Conservation (phyloP, 345 rosid genomes). For the Populus tremula region DNA sequence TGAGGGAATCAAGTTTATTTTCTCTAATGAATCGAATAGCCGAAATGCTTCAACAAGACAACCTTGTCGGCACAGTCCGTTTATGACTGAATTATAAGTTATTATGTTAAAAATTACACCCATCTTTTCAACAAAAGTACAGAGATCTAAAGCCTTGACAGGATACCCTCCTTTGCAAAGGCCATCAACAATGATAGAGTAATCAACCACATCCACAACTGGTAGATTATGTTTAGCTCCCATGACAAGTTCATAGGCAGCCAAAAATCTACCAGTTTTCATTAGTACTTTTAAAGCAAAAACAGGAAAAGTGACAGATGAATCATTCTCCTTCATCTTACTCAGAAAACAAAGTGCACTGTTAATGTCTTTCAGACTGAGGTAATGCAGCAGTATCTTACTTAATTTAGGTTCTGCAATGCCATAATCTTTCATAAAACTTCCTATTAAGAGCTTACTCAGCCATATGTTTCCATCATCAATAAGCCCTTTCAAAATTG, state of each 20-base stretch:
- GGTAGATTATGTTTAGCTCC: constrained; percentile 40
- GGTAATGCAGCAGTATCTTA: constrained; percentile 39
- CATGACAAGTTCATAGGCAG: constrained; percentile 57
- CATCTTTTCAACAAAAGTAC: constrained; percentile 49
- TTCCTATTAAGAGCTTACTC: constrained; percentile 37
- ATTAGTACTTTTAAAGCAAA: constrained; percentile 45
- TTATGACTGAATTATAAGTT: constrained; percentile 65
- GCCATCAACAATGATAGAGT: constrained; percentile 53
- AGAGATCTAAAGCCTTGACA: constrained; percentile 57
- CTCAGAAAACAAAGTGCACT: constrained; percentile 36
- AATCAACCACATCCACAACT: constrained; percentile 59
- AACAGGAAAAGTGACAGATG: constrained; percentile 34
- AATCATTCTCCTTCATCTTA: constrained; percentile 32
- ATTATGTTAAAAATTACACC: constrained; percentile 54
- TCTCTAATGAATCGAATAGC: constrained; percentile 75
- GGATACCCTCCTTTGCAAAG: constrained; percentile 72
- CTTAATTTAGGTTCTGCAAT: constrained; percentile 37
- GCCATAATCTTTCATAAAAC: constrained; percentile 49
- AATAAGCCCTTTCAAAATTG: constrained; percentile 37
- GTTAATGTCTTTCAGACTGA: constrained; percentile 42
- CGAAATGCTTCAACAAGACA: constrained; percentile 85
- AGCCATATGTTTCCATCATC: constrained; percentile 21
- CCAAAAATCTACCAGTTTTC: constrained; percentile 48
- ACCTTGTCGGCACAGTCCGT: constrained; percentile 73
- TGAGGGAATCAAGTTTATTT: constrained; percentile 54